phyloP scores from a whole-genome alignment of 805 yeast genomes.

The Barnettozyma populi region DNA sequence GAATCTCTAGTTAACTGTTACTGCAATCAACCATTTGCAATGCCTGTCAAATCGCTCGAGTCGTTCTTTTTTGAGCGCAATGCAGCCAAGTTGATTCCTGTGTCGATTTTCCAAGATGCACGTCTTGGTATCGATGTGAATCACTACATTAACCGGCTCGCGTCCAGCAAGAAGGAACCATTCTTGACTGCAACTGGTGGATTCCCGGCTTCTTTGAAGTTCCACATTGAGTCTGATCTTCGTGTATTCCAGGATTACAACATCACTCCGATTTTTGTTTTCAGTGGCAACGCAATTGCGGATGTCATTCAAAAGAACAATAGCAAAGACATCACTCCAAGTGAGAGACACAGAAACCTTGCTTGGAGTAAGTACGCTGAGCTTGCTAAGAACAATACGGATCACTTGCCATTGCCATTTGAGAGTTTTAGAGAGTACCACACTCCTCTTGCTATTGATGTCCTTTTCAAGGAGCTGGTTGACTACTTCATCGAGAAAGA shows the following conservation, averaged over 20 bases:
- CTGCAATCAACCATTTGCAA: neutral
- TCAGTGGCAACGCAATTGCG: conserved; percentile 54
- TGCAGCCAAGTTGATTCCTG: conserved; percentile 52
- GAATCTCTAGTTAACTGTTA: neutral
- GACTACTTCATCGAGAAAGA: conserved; percentile 48
- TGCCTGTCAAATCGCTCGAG: conserved; percentile 53
- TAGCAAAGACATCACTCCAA: conserved; percentile 27
- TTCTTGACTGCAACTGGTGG: conserved; percentile 77
- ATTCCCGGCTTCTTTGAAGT: conserved; percentile 57
- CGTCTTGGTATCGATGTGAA: conserved; percentile 80
- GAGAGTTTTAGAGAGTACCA: conserved; percentile 49
- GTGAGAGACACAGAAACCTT: conserved; percentile 37
- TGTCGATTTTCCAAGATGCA: conserved; percentile 60
- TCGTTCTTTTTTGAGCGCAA: conserved; percentile 64
- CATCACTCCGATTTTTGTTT: conserved; percentile 75
- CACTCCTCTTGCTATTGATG: conserved; percentile 44
- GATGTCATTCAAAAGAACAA: conserved; percentile 33
- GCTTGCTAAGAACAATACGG: conserved; percentile 12
- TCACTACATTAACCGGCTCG: conserved; percentile 62
- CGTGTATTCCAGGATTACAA: conserved; percentile 51
- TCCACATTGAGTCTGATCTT: conserved; percentile 56
- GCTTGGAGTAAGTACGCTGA: conserved; percentile 37
- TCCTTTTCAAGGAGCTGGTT: conserved; percentile 52
- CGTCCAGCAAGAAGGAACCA: conserved; percentile 60
- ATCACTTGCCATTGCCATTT: conserved; percentile 26